Evolutionary conservation across 1,284 basidiomycete genomes (phyloP), one percentile per base, ranked within the genome.

Genomic region (Rhodotorula sp.): DNA sequence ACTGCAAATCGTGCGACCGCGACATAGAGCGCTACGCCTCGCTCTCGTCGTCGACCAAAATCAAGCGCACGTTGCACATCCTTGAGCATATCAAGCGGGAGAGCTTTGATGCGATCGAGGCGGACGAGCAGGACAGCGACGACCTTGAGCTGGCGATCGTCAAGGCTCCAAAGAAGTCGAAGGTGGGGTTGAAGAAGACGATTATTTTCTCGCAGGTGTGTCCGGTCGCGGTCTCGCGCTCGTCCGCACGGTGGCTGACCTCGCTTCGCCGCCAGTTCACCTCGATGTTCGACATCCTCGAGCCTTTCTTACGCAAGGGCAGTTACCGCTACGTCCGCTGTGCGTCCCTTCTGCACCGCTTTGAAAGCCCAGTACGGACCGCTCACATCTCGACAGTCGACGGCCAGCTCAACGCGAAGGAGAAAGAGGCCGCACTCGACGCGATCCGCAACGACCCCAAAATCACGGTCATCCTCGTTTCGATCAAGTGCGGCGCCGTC

Each of bases 381-480:
- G 51, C 24, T 13, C 2, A 16, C 15, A 8, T 24, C 11, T 9
- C 6, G 7, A 28, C 37, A 76, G 75, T 74, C 56, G 69, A 73
- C 48, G 76, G 76, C 15, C 57, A 50, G 13, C 68, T 75, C 56
- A 67, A 61, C 28, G 85, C 86, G 48, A 85, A 90, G 71, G 87
- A 94, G 26, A 67, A 65, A 18, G 89, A 93, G 76, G 84, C 83
- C 15, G 86, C 89, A 7, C 81, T 98, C 31, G 82, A 87, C 31
- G 85, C 84, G 70, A 94, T 99, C 80, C 86, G 77, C 20, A 86
- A 77, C 34, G 86, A 86, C 76, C 79, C 81, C 16, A 82, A 77
- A 5, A 86, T 84, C 22, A 85, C 77, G 16, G 87, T 95, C 50
- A 97, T 98, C 69, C 82, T 99, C 70, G 95, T 98, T 71, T 96